Conservation (phyloP, 2,329 filamentous ascomycete species). For the Aspergillus candidus region DNA sequence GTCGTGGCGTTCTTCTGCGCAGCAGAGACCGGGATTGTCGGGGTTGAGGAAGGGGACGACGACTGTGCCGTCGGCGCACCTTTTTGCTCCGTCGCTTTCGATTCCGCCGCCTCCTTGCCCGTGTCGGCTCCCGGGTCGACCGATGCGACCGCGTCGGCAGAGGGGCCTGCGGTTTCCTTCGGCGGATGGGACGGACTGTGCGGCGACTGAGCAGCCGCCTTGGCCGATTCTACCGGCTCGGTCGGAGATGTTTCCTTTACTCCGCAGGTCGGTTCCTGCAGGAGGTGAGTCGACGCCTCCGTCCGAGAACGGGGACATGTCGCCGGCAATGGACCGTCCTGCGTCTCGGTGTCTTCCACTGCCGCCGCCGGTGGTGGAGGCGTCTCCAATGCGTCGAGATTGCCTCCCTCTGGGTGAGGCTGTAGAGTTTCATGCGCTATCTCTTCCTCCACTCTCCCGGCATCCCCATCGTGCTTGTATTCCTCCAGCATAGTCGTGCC, state of each 20-base stretch:
- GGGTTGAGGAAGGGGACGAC: conserved; percentile 10
- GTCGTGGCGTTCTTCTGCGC: conserved; percentile 17
- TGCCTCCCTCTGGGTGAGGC: conserved; percentile 14
- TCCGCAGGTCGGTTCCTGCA: no score
- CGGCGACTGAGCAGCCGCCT: no score
- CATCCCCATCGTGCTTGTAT: conserved; percentile 78
- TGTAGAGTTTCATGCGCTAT: conserved; percentile 52
- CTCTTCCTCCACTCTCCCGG: conserved; percentile 50
- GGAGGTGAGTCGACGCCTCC: no score
- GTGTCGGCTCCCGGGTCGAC: no score
- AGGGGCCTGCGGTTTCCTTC: no score
- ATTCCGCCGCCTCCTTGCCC: no score
- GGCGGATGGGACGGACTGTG: no score
- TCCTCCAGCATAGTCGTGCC: conserved; percentile 93
- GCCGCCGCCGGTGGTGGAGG: no score
- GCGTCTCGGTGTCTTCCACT: conserved; percentile 13
- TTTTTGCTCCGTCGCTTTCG: no score
- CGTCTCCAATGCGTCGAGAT: conserved; percentile 5
- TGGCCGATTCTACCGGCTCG: no score
- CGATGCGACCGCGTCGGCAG: no score
- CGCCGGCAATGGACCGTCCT: conserved; percentile 2
- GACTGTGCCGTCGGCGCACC: conserved; percentile 2
- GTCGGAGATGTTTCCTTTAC: no score
- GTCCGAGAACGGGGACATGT: conserved; percentile 9
- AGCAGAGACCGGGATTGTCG: conserved; percentile 12